A percentile compares a stretch with the other conserved stretches of the same genome.
Evolutionary conservation across 1,284 basidiomycete genomes (phyloP).

Genomic region (Singerocomus inundabilis): DNA sequence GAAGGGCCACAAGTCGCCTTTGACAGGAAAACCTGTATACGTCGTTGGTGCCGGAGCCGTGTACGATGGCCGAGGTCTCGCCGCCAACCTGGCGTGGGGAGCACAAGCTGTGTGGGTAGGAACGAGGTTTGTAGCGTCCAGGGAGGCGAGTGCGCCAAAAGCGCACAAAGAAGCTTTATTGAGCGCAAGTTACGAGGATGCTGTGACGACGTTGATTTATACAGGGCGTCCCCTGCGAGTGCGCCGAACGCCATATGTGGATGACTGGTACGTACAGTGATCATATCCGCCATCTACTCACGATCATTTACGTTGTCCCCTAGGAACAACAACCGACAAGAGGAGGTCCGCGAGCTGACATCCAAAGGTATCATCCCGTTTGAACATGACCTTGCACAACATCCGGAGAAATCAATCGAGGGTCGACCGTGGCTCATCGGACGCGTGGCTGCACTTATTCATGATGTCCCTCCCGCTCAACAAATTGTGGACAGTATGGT

Average conservation of each 20-base stretch:
- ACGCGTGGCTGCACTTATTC: slow-evolving; percentile 70
- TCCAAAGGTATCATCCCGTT: slow-evolving; percentile 76
- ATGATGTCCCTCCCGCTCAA: slow-evolving; percentile 76
- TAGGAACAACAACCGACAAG: slow-evolving; percentile 65
- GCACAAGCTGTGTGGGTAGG: slow-evolving; percentile 80
- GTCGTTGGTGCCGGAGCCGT: slow-evolving; percentile 87
- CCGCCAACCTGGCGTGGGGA: slow-evolving; percentile 82
- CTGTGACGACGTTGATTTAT: slow-evolving; percentile 78
- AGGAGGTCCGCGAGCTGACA: slow-evolving; percentile 75
- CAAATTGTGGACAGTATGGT: slow-evolving; percentile 83
- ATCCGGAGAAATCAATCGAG: slow-evolving; percentile 69
- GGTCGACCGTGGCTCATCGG: slow-evolving; percentile 74
- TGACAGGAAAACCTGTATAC: slow-evolving; percentile 78
- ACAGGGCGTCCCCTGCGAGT: slow-evolving; percentile 87
- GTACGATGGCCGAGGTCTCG: slow-evolving; percentile 82
- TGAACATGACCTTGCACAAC: slow-evolving; percentile 66
- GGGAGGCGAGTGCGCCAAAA: slow-evolving; percentile 79
- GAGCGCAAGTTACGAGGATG: slow-evolving; percentile 67
- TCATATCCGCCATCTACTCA: too few species aligned
- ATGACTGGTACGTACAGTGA: slow-evolving; percentile 57
- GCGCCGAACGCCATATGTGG: slow-evolving; percentile 76
- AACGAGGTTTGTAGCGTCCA: slow-evolving; percentile 83
- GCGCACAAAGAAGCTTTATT: slow-evolving; percentile 78
- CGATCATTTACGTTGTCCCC: slow-evolving; percentile 5
- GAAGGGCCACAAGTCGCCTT: slow-evolving; percentile 69